Evolutionary conservation across 352 stramenopile species (phyloP).

Genomic region (Plasmopara viticola): DNA sequence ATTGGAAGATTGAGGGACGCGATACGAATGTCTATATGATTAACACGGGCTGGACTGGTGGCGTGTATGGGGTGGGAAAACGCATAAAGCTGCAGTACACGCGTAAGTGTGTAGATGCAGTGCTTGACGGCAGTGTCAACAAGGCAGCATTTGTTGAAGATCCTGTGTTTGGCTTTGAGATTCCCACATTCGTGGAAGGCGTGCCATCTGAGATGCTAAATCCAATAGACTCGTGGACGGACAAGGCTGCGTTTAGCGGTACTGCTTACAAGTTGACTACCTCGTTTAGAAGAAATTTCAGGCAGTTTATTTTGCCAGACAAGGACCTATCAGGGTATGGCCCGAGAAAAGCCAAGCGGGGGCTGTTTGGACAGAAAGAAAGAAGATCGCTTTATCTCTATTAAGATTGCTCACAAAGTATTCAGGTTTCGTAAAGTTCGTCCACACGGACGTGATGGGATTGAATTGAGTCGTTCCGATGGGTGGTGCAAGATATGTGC

Average conservation of each 20-base stretch:
- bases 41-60: no score
- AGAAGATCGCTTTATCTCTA: no score
- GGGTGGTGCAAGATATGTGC: no score
- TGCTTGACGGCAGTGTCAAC: slow-evolving; percentile 68
- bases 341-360: no score
- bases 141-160: slow-evolving; percentile 59
- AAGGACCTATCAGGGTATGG: slow-evolving; percentile 67
- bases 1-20: slow-evolving; percentile 95
- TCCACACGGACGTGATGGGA: no score
- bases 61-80: no score
- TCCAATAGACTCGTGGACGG: slow-evolving; percentile 52
- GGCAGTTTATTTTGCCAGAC: slow-evolving; percentile 74
- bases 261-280: slow-evolving; percentile 67
- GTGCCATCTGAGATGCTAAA: slow-evolving; percentile 74
- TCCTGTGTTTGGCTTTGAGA: slow-evolving; percentile 64
- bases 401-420: no score
- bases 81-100: slow-evolving; percentile 93
- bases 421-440: no score
- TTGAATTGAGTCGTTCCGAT: no score
- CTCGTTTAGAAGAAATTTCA: slow-evolving; percentile 81
- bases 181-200: no score
- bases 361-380: no score
- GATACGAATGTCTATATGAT: slow-evolving; percentile 90
- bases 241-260: slow-evolving; percentile 75
- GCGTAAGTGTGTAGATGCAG: slow-evolving; percentile 69